These are phyloP conservation scores for Ceratobasidium sp. DNA, from an alignment of 1,284 basidiomycete genomes.

Conservation along the genomic window DNA sequence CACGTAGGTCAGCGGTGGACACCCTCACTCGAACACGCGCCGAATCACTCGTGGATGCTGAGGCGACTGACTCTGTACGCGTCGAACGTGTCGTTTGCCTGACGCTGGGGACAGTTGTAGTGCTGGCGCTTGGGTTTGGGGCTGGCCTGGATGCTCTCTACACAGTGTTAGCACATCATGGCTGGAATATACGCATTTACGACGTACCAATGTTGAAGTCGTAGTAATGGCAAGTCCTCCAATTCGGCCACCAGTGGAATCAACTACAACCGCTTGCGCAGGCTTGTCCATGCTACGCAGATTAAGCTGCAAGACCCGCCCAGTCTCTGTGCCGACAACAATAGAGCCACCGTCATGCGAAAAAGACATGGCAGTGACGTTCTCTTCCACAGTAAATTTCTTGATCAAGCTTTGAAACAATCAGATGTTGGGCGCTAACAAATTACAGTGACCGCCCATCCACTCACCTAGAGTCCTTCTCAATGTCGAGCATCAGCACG, in stretches of 20 bases:
- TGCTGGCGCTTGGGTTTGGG: not conserved
- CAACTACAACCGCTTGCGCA: slow-evolving; percentile 64
- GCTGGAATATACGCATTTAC: not conserved
- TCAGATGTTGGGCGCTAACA: not conserved
- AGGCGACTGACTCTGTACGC: slow-evolving; percentile 24
- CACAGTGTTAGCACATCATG: not conserved
- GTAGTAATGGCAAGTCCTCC: slow-evolving; percentile 60
- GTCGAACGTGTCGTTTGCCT: slow-evolving; percentile 1
- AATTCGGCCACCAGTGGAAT: slow-evolving; percentile 60
- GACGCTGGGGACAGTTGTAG: not conserved
- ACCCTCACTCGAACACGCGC: slow-evolving; percentile 4
- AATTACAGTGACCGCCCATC: not conserved
- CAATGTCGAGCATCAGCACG: slow-evolving; percentile 76
- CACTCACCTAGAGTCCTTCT: slow-evolving; percentile 56
- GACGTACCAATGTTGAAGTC: slow-evolving; percentile 11
- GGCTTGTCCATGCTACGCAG: slow-evolving; percentile 70
- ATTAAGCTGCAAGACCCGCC: slow-evolving; percentile 69
- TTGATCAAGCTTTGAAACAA: slow-evolving; percentile 65
- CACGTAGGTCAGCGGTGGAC: slow-evolving; percentile 8
- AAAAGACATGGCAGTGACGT: slow-evolving; percentile 68
- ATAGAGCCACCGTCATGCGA: slow-evolving; percentile 73
- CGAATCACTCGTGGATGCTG: slow-evolving; percentile 9
- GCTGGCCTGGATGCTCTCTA: not conserved
- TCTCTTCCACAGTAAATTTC: slow-evolving; percentile 62
- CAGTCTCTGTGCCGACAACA: slow-evolving; percentile 70